Evolutionary conservation across 768 basidiomycete species (phyloP).

Genomic region (Mrakia blollopis): DNA sequence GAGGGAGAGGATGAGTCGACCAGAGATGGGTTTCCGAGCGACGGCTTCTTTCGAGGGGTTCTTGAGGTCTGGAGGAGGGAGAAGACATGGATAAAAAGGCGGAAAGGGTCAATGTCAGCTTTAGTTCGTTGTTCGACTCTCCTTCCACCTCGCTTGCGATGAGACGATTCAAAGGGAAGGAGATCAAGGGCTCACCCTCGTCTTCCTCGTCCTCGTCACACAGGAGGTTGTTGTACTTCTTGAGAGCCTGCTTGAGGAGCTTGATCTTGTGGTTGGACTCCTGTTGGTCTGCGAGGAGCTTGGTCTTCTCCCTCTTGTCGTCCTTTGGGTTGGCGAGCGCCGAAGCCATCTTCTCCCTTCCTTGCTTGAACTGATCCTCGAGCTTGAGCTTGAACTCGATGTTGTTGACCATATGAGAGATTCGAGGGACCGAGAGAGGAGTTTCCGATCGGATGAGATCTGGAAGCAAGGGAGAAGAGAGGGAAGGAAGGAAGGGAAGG

Average conservation of each 20-base stretch:
- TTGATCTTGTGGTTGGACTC: constrained; percentile 97
- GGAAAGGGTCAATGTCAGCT: constrained; percentile 2
- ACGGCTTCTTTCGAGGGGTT: constrained; percentile 60
- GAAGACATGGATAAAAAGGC: neutral
- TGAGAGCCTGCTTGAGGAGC: constrained; percentile 81
- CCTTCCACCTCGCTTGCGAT: neutral
- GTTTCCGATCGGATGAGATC: constrained; percentile 98
- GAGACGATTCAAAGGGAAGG: neutral
- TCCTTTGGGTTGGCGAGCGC: constrained; percentile 87
- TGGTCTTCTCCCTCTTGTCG: constrained; percentile 89
- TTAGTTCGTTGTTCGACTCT: neutral
- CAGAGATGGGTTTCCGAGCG: constrained; percentile 89
- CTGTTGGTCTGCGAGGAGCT: constrained; percentile 86
- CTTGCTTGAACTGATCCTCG: constrained; percentile 94
- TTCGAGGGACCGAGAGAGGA: constrained; percentile 90
- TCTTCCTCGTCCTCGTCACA: constrained; percentile 55
- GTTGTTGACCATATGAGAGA: constrained; percentile 95
- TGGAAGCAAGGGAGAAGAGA: constrained; percentile 35
- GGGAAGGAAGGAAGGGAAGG: neutral
- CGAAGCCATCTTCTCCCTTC: constrained; percentile 93
- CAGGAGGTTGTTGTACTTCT: constrained; percentile 91
- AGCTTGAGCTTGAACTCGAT: constrained; percentile 99
- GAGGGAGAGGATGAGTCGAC: constrained; percentile 81
- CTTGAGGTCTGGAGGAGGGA: constrained; percentile 19
- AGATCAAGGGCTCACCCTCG: constrained; percentile 54